A percentile compares a stretch with the other conserved stretches of the same genome.
phyloP scores from a whole-genome alignment of 2,329 filamentous ascomycete species.

The Fusarium sp. region DNA sequence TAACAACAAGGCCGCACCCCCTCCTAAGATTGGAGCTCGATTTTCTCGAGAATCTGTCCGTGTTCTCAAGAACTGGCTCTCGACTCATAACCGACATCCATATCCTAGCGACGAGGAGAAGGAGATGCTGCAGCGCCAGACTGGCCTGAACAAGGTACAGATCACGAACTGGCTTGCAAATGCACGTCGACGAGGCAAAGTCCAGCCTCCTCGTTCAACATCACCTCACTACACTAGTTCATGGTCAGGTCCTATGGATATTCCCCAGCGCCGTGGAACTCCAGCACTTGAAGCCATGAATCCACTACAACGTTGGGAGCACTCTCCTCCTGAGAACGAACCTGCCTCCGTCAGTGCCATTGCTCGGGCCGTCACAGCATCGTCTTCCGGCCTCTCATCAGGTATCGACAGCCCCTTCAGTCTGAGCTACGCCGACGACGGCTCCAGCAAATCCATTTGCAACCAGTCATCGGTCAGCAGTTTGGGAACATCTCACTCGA shows the following conservation, averaged over 20 bases:
- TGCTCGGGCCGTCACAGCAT: slow-evolving; percentile 66
- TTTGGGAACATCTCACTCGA: slow-evolving; percentile 70
- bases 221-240: slow-evolving; percentile 74
- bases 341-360: slow-evolving; percentile 69
- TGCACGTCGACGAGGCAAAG: slow-evolving; percentile 84
- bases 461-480: slow-evolving; percentile 71
- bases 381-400: slow-evolving; percentile 63
- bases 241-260: slow-evolving; percentile 75
- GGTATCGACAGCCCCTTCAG: slow-evolving; percentile 68
- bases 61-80: slow-evolving; percentile 85
- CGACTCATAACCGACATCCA: slow-evolving; percentile 81
- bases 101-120: slow-evolving; percentile 92
- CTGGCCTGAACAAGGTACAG: slow-evolving; percentile 83
- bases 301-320: slow-evolving; percentile 68
- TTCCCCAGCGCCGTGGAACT: slow-evolving; percentile 71
- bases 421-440: slow-evolving; percentile 69
- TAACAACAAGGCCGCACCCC: slow-evolving; percentile 48
- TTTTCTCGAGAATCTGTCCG: slow-evolving; percentile 85
- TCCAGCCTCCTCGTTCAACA: slow-evolving; percentile 72
- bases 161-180: slow-evolving; percentile 95
- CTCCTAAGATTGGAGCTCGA: slow-evolving; percentile 75
- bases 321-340: slow-evolving; percentile 70
- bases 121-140: slow-evolving; percentile 79
- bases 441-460: slow-evolving; percentile 67
- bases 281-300: slow-evolving; percentile 66